Evolutionary conservation across 257 asterid species (phyloP), one percentile per base, ranked within the genome.

Genomic region (Knoxia roxburghii): DNA sequence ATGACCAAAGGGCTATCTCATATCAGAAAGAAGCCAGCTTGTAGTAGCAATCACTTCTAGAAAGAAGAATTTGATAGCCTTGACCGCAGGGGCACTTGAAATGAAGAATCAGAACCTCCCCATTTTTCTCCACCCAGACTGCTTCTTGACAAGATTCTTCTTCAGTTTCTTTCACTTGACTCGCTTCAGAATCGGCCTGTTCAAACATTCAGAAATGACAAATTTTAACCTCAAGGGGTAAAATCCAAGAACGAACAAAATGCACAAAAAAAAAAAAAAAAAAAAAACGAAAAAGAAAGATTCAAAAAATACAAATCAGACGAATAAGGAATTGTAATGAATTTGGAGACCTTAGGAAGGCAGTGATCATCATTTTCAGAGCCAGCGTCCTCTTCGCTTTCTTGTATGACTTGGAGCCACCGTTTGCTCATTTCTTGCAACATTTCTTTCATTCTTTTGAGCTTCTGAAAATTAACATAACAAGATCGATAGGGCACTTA

Each of bases 11-110:
- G 7, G 14, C 32, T 13, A 0, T 20, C 33, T 39, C 9, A 30
- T 23, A 14, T 49, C 24, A 51, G 50, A 65, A 65, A 65, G 33
- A 39, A 20, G 64, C 45, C 48, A 58, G 50, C 68, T 56, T 72
- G 68, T 76, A 72, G 70, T 71, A 76, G 63, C 80, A 76, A 14
- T 50, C 43, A 51, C 63, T 68, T 29, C 72, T 74, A 54, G 65
- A 61, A 1, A 68, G 80, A 30, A 76, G 69, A 64, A 72, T 72
- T 12, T 76, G 63, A 60, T 76, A 76, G 43, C 32, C 75, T 49
- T 62, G 41, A 3, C 70, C 57, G 29, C 80, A 72, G 14, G 73
- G 75, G 63, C 77, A 76, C 30, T 68, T 68, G 68, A 72, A 68
- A 26, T 76, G 72, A 20, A 76, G 64, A 59, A 72, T 49, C 26